These are phyloP conservation scores for Beauveria pseudobassiana DNA, from an alignment of 2,329 filamentous ascomycete genomes.

Conservation along the genomic window DNA sequence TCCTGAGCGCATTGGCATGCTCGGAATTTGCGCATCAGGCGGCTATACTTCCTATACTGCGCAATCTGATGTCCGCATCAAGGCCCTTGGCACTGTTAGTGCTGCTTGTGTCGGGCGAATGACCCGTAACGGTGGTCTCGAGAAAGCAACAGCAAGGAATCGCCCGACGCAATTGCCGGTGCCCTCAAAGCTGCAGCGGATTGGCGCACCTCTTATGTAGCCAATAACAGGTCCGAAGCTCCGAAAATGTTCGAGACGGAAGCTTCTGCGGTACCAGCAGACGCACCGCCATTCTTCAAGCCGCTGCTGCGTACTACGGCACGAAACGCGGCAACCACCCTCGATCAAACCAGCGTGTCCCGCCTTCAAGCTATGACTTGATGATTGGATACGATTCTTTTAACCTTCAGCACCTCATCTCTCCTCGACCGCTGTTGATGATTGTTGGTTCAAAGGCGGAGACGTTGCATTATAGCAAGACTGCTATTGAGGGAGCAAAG, in stretches of 20 bases:
- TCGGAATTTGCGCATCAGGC: conserved; percentile 32
- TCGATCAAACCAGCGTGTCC: background rate
- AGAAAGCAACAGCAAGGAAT: conserved; percentile 7
- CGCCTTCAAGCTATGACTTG: background rate
- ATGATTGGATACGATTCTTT: background rate
- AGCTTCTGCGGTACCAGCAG: background rate
- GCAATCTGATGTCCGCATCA: conserved; percentile 28
- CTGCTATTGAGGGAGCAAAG: conserved; percentile 10
- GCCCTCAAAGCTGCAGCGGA: conserved; percentile 9
- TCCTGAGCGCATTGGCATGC: conserved; percentile 24
- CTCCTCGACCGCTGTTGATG: background rate
- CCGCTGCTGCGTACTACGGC: conserved; percentile 12
- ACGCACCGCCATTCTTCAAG: conserved; percentile 7
- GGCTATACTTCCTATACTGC: conserved; percentile 28
- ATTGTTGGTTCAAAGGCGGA: conserved; percentile 1
- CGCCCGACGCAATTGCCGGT: background rate
- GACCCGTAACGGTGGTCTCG: conserved; percentile 15
- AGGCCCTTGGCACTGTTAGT: conserved; percentile 25
- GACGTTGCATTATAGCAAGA: conserved; percentile 7
- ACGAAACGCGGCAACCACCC: background rate
- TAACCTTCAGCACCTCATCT: background rate
- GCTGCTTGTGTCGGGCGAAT: conserved; percentile 24
- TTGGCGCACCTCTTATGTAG: conserved; percentile 4
- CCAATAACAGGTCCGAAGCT: background rate
- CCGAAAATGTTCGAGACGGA: background rate